A percentile compares a stretch with the other conserved stretches of the same genome.
phyloP scores from a whole-genome alignment of 2,329 filamentous ascomycete species.

The Sporothrix brasiliensis region DNA sequence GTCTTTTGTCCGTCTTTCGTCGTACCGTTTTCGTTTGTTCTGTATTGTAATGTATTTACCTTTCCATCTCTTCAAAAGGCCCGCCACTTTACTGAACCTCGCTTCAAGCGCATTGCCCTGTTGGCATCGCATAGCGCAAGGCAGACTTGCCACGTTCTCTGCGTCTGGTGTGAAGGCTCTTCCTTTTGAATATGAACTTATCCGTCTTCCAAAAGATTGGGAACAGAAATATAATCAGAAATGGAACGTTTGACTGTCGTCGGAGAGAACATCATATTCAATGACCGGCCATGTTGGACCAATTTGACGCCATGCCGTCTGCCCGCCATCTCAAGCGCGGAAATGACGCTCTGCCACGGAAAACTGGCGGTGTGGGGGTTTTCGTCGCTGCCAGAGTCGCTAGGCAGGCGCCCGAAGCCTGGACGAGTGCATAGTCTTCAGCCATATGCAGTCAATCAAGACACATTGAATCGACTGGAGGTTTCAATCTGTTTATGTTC shows the following conservation, averaged over 20 bases:
- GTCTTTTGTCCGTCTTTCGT: too few species aligned
- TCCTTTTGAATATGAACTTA: neutral
- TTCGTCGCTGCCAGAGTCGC: neutral
- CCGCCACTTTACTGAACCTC: neutral
- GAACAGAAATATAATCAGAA: too few species aligned
- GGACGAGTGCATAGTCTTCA: neutral
- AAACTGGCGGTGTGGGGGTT: slow-evolving; percentile 2
- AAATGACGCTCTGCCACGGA: neutral
- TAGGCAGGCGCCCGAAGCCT: slow-evolving; percentile 5
- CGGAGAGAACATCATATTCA: too few species aligned
- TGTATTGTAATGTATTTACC: neutral
- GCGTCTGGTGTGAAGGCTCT: neutral
- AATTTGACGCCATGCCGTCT: neutral
- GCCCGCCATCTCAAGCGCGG: slow-evolving; percentile 2
- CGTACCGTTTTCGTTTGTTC: neutral
- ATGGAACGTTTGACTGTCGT: too few species aligned
- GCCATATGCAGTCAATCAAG: neutral
- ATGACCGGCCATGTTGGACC: neutral
- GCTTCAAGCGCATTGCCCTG: neutral
- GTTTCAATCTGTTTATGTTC: neutral
- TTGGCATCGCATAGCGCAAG: neutral
- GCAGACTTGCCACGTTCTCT: neutral
- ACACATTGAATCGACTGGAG: neutral
- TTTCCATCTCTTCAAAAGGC: too few species aligned
- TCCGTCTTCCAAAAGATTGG: neutral